Evolutionary conservation across 192 early-diverging fungal species (phyloP).

Genomic region (Umbelopsis ramanniana): DNA sequence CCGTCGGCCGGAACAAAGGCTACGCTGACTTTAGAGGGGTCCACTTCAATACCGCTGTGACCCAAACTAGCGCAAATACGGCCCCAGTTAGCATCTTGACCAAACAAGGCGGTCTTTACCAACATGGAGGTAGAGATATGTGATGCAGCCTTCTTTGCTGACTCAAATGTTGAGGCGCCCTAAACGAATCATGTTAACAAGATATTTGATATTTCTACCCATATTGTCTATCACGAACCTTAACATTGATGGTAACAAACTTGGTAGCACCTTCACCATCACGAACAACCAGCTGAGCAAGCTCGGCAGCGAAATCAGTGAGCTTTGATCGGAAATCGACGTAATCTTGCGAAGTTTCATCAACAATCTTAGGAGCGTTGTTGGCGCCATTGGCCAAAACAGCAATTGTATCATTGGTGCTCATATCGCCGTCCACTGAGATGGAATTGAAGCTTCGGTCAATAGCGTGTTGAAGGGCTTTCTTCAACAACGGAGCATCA

Average conservation of each 20-base stretch:
- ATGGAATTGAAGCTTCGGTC: constrained; percentile 96
- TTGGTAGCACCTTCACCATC: constrained; percentile 99
- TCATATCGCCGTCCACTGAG: constrained; percentile 94
- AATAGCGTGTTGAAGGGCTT: constrained; percentile 78
- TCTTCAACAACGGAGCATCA: constrained; percentile 62
- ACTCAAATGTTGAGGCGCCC: constrained; percentile 73
- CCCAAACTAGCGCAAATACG: constrained; percentile 55
- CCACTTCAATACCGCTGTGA: constrained; percentile 65
- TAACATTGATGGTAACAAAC: constrained; percentile 89
- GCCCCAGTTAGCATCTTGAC: constrained; percentile 98
- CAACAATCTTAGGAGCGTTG: constrained; percentile 42
- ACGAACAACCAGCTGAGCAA: constrained; percentile 88
- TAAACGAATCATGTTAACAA: constrained; percentile 28
- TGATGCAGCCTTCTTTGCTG: constrained; percentile 81
- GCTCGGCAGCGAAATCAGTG: constrained; percentile 81
- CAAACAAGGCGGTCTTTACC: constrained; percentile 96
- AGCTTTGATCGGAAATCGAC: constrained; percentile 71
- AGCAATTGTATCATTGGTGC: constrained; percentile 94
- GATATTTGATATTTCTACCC: neutral
- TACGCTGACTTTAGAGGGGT: constrained; percentile 77
- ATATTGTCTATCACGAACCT: constrained; percentile 44
- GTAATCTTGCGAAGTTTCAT: constrained; percentile 60
- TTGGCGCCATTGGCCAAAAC: constrained; percentile 86
- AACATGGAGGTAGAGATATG: constrained; percentile 92
- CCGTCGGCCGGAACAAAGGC: constrained; percentile 72